Base-by-base conservation (phyloP, 2,329 filamentous ascomycete species). In the Fusarium continuum region DNA sequence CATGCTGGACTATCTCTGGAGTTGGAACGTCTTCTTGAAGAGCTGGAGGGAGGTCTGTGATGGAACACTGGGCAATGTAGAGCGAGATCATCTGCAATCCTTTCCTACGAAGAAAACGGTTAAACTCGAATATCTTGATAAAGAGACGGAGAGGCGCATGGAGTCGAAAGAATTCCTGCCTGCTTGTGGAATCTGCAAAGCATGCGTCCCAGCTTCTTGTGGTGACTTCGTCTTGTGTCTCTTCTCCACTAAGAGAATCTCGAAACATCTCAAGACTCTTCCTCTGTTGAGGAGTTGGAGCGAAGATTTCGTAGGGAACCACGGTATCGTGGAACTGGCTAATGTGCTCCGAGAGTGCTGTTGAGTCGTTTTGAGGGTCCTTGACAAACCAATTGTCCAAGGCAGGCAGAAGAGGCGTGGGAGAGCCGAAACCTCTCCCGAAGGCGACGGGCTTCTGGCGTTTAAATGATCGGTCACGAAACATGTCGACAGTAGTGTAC, bases 1-100 rank as follows among this genome's bases (percentile, higher is more conserved):
- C 83, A 7, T 79, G 73, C 4, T 71, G 74, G 4, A 96, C 86
- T 5, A 93, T 70, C 1, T 80, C 73, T 0, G 93, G 93, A 0
- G 83, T 83, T 0, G 89, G 88, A 0, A 97, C 74, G 68, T 96
- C 91, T 4, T 80, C 72, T 51, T 81, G 83, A 1, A 97, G 76
- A 2, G 76, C 63, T 0, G 67, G 46, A 0, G 94, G 93, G 0
- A 98, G 83, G 51, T 90, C 84, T 5, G 81, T 72, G 3, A 97
- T 81, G 26, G 89, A 82, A 13, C 88, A 90, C 77, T 98, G 95
- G 0, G 94, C 93, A 48, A 98, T 88, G 74, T 98, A 98, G 4
- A 97, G 80, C n/a, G 81, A 76, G 3, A 77, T 51, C 5, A 61
- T 67, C 50, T 74, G 43, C 74, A 53, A 6, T 39, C 60, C 31